Base-by-base conservation (phyloP, 2,329 filamentous ascomycete species). In the Fusarium transvaalense region DNA sequence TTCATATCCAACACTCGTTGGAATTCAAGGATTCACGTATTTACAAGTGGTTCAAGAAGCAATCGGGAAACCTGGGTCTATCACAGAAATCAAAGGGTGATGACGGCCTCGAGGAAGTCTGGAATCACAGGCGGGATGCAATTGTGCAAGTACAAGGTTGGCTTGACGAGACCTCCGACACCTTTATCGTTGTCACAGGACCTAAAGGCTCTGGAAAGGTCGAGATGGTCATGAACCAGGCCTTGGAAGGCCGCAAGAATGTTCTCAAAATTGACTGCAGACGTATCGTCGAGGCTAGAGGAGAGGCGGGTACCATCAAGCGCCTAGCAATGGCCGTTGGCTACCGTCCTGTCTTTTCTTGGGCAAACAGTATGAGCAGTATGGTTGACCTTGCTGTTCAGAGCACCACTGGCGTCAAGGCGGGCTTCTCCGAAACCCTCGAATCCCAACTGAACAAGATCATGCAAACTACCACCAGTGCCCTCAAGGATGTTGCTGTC, bases 361-460 rank as follows among this genome's bases (percentile, higher is more conserved):
- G 94, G 92, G 92, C 97, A 81, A 97, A 98, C 79, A 97, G 90
- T 75, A 88, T 98, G 69, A 97, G 92, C 79, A 97, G 94, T 77
- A 88, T 97, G 80, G 85, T 97, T 68, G 96, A 98, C 73, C 86
- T 98, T 37, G 96, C 95, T 23, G 93, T 96, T 2, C 95, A 97
- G 77, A 92, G 94, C 72, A 96, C 96, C 14, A 97, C 95, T 21
- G 95, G 95, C 14, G 92, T 97, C 60, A 97, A 98, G 80, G 92
- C 94, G 8, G 94, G 94, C 10, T 97, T 98, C 76, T 97, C 93
- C 0, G 95, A 97, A 77, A 97, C 94, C 0, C 82, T 97, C 29
- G 95, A 97, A 76, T 90, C 92, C 1, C 94, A 98, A 74, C 82
- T 98, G 17, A 89, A 87, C 77, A 97, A 97, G 80, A 97, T 98